A percentile compares a stretch with the other conserved stretches of the same genome.
phyloP scores from a whole-genome alignment of 2,329 filamentous ascomycete species.

The Nemania sp. region DNA sequence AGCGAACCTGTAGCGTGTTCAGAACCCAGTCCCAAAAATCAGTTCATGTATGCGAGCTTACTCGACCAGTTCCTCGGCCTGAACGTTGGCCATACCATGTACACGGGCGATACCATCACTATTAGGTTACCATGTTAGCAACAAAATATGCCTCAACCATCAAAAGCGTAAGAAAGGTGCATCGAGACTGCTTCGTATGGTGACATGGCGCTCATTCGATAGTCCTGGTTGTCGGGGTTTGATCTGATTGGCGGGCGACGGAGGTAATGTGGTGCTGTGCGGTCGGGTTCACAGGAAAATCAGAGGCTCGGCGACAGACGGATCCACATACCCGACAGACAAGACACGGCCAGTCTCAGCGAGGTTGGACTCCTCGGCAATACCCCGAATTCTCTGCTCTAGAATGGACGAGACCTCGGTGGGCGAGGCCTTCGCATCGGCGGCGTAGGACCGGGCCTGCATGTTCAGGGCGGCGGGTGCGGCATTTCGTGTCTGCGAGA shows the following conservation, averaged over 20 bases:
- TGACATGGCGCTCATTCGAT: background rate
- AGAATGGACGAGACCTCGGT: conserved; percentile 99
- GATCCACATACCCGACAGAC: conserved; percentile 87
- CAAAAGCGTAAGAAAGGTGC: conserved; percentile 6
- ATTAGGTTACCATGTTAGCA: conserved; percentile 39
- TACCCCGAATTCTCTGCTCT: conserved; percentile 98
- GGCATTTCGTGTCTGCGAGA: conserved; percentile 80
- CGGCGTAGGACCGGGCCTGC: conserved; percentile 86
- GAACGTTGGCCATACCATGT: conserved; percentile 99
- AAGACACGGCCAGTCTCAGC: conserved; percentile 99
- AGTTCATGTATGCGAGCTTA: conserved; percentile 59
- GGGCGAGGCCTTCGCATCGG: conserved; percentile 91
- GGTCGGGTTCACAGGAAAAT: conserved; percentile 35
- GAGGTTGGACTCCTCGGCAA: conserved; percentile 93
- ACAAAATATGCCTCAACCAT: conserved; percentile 20
- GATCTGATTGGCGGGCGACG: conserved; percentile 15
- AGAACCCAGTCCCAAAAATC: conserved; percentile 25
- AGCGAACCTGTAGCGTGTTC: conserved; percentile 72
- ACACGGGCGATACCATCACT: conserved; percentile 99
- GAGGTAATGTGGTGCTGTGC: conserved; percentile 18
- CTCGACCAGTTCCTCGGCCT: conserved; percentile 99
- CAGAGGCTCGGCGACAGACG: conserved; percentile 22
- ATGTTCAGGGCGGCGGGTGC: conserved; percentile 77
- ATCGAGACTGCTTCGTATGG: background rate
- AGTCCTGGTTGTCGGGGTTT: conserved; percentile 8